Evolutionary conservation across 768 basidiomycete species (phyloP), one percentile per base, ranked within the genome.

Genomic region (Russula vinacea): DNA sequence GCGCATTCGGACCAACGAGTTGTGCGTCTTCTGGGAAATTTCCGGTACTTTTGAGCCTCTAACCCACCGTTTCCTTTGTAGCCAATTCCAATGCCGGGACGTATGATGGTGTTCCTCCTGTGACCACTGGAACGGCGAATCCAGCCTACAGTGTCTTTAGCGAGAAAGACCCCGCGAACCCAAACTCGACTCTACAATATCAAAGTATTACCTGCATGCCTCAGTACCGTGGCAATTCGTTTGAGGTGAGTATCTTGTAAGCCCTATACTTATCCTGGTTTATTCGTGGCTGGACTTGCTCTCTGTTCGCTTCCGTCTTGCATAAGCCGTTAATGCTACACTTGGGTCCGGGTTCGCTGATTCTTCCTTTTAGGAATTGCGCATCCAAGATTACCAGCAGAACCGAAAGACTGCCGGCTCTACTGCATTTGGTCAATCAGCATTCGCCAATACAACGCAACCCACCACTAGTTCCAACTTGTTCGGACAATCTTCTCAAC

Each of bases 181-280:
- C 77, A 19, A 77, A 57, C 56, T 62, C 75, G 14, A 83, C 78
- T 5, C 78, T 88, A 47, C 87, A 90, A 65, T 96, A 89, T 74
- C 92, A 95, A 74, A 83, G 86, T 42, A 92, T 93, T 59, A 83
- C 87, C 19, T 87, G 87, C 67, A 91, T 89, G 81, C 89, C 89
- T 17, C 81, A 81, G 19, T 96, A 94, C 72, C 76, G 81, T 63
- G 87, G 88, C 47, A 86, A 82, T 65, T 94, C 92, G 24, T 83
- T 90, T 66, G 71, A 79, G 72, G 66, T 78, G 65, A 63, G 75
- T 70, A n/a, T 53, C 56, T 14, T 22, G 16, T 70, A 63, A 39
- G 63, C 65, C 16, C 24, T 59, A 42, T 64, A 56, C 56, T 53
- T 51, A 24, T 52, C 37, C 44, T 16, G 6, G n/a, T 22, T 63